Evolutionary conservation across 2,329 filamentous ascomycete genomes (phyloP).

Genomic region (Ophiocordyceps australis): DNA sequence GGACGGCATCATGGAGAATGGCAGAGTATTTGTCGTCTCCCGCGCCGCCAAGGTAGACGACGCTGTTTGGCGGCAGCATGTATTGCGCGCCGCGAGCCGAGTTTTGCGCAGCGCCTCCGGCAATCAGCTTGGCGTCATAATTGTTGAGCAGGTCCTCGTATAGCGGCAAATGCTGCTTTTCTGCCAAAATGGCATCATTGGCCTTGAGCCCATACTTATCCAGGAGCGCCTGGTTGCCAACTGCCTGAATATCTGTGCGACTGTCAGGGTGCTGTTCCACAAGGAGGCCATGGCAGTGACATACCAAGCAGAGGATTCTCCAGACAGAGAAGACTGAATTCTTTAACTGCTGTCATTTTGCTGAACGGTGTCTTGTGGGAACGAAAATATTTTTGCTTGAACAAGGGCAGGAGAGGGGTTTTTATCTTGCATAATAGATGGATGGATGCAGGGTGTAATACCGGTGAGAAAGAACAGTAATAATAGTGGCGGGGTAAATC

Average conservation of each 20-base stretch:
- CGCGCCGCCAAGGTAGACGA: constrained; percentile 85
- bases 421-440: too few relatives aligned
- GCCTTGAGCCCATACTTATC: constrained; percentile 86
- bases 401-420: too few relatives aligned
- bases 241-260: constrained; percentile 67
- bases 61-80: constrained; percentile 74
- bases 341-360: constrained; percentile 55
- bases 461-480: too few relatives aligned
- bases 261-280: constrained; percentile 1
- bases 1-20: constrained; percentile 70
- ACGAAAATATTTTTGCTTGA: too few relatives aligned
- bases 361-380: too few relatives aligned
- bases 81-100: constrained; percentile 93
- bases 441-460: too few relatives aligned
- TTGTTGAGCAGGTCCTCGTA: constrained; percentile 91
- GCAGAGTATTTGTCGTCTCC: constrained; percentile 93
- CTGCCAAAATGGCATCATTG: constrained; percentile 94
- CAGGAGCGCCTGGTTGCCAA: constrained; percentile 67
- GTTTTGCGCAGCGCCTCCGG: constrained; percentile 94
- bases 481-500: too few relatives aligned
- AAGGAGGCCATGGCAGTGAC: constrained; percentile 9
- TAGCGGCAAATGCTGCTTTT: constrained; percentile 73
- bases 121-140: constrained; percentile 84
- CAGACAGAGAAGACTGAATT: constrained; percentile 78
- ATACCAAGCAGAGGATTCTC: constrained; percentile 94